Conservation (phyloP, 2,329 filamentous ascomycete genomes). For the Pseudogymnoascus sp. region DNA sequence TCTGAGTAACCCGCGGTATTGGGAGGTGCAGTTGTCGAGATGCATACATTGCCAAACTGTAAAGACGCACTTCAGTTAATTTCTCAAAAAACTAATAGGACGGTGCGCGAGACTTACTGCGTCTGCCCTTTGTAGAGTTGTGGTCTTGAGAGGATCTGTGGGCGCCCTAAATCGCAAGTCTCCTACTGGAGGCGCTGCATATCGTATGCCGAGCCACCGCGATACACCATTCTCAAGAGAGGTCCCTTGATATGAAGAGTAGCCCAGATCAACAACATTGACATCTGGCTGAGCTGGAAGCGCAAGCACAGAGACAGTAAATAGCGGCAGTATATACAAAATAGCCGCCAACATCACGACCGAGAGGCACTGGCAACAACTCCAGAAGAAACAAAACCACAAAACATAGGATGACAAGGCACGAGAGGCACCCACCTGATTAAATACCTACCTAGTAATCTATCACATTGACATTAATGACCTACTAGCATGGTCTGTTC, state of each 20-base stretch:
- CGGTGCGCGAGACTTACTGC: conserved; percentile 18
- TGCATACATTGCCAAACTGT: conserved; percentile 24
- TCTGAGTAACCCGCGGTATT: conserved; percentile 40
- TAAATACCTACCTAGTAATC: not conserved
- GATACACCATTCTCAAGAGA: conserved; percentile 50
- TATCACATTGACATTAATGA: not conserved
- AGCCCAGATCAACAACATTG: conserved; percentile 53
- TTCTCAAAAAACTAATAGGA: not conserved
- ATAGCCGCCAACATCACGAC: not conserved
- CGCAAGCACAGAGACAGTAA: not conserved
- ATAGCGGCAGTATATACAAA: not conserved
- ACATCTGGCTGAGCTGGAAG: not conserved
- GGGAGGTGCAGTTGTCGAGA: conserved; percentile 21
- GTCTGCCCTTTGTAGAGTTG: conserved; percentile 21
- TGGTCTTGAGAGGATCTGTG: conserved; percentile 46
- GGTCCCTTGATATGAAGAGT: conserved; percentile 58
- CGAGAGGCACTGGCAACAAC: not conserved
- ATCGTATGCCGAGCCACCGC: conserved; percentile 70
- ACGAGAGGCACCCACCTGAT: not conserved
- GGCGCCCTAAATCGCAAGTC: conserved; percentile 61
- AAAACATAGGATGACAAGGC: not conserved
- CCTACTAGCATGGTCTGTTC: not conserved
- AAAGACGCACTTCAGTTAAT: not conserved
- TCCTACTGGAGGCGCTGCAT: conserved; percentile 62
- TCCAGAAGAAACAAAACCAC: not conserved